Conservation (phyloP, 352 stramenopile genomes). For the Phytophthora europaea region DNA sequence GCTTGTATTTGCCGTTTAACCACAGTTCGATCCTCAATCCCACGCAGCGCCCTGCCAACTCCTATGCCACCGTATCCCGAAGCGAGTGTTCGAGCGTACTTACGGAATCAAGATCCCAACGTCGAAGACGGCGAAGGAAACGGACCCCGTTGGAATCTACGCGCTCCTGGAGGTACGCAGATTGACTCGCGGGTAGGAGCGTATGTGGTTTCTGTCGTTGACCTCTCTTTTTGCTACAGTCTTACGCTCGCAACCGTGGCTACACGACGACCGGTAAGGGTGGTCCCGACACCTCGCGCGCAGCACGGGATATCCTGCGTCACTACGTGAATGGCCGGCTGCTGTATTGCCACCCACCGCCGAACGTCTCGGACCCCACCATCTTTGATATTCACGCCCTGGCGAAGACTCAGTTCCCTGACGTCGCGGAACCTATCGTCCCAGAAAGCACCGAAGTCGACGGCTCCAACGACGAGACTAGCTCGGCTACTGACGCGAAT, state of each 20-base stretch:
- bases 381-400: conserved; percentile 86
- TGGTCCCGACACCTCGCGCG: conserved; percentile 95
- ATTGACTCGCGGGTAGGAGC: background rate
- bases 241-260: conserved; percentile 88
- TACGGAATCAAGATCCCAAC: conserved; percentile 96
- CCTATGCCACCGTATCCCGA: conserved; percentile 95
- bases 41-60: conserved; percentile 91
- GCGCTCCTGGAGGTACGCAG: conserved; percentile 69
- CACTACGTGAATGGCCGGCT: conserved; percentile 99
- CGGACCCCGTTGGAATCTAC: conserved; percentile 84
- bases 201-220: background rate
- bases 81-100: conserved; percentile 96
- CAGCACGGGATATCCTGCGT: conserved; percentile 96
- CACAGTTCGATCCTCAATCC: conserved; percentile 21
- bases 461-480: conserved; percentile 18
- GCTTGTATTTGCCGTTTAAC: background rate
- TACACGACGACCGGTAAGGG: conserved; percentile 96
- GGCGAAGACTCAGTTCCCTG: conserved; percentile 66
- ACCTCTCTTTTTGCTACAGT: conserved; percentile 38
- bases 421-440: conserved; percentile 37
- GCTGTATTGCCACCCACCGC: conserved; percentile 97
- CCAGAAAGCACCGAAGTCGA: conserved; percentile 30
- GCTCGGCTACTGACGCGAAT: conserved; percentile 12
- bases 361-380: conserved; percentile 59
- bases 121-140: conserved; percentile 76